Evolutionary conservation across 1,139 yeast species (phyloP), one percentile per base, ranked within the genome.

Genomic region (Tardiomyces depauwii): DNA sequence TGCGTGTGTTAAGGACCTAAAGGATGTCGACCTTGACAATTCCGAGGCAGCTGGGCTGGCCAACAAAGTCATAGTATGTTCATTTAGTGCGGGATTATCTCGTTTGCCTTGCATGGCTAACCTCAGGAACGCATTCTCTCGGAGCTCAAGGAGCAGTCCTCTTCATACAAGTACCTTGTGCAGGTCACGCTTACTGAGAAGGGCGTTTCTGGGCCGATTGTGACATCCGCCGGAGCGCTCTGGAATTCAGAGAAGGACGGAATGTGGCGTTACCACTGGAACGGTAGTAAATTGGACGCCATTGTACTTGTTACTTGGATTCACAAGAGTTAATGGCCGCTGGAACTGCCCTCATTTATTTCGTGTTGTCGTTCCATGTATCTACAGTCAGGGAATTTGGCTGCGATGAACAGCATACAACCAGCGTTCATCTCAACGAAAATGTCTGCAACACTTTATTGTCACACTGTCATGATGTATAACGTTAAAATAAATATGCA

Each of bases 231-330:
- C 12, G 69, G 68, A 1, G 63, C 64, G 13, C 56, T 46, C 41
- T 62, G 67, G 65, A 60, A 64, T 49, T 44, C 59, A 7, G 61
- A 59, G 28, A 60, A 60, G 41, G 69, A 65, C 45, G 69, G 69
- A 9, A 48, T 59, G n/a, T 62, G 63, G 63, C 58, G 60, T 32
- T 47, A 52, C 47, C 54, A 55, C 47, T 60, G 55, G 55, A 39
- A 42, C 18, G 52, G 50, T 7, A 44, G 44, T 2, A 51, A 51
- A 5, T 47, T 54, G 13, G 59, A 51, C 18, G 57, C 57, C 10
- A 45, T 64, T 18, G 52, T 64, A 16, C 59, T 60, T 40, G 48
- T 65, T 23, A 58, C 62, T n/a, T 65, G 68, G 68, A 51, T 64
- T 14, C 53, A 55, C 25, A n/a, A 27, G 12, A 28, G 16, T 30